These are phyloP conservation scores for Pichia sp. DNA, from an alignment of 1,139 yeast genomes.

Conservation along the genomic window DNA sequence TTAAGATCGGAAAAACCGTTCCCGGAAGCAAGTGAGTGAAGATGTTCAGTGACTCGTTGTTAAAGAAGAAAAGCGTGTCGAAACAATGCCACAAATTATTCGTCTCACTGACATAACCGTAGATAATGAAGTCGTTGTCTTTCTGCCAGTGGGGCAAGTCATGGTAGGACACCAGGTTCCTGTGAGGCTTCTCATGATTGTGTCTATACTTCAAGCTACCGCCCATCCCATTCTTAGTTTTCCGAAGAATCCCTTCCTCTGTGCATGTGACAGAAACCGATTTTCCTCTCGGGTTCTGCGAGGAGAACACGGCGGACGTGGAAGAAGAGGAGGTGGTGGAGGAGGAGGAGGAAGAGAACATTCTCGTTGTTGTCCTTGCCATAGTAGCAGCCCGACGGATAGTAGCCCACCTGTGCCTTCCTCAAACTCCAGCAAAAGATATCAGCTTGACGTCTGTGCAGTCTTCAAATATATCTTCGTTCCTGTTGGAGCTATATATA, in stretches of 20 bases:
- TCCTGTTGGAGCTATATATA: too few species aligned
- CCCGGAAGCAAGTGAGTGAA: slow-evolving; percentile 79
- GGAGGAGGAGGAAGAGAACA: too few species aligned
- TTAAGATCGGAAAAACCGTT: slow-evolving; percentile 34
- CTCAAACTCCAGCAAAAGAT: too few species aligned
- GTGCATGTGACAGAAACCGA: slow-evolving; percentile 1
- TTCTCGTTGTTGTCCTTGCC: background rate
- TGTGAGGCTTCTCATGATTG: slow-evolving; percentile 7
- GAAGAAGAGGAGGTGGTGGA: background rate
- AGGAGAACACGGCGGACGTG: background rate
- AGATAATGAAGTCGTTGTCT: slow-evolving; percentile 72
- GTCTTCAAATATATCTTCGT: too few species aligned
- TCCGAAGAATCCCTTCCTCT: background rate
- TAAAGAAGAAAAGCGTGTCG: slow-evolving; percentile 59
- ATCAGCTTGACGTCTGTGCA: too few species aligned
- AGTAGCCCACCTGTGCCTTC: background rate
- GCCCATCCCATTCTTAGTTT: background rate
- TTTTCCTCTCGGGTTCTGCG: background rate
- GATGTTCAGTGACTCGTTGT: slow-evolving; percentile 81
- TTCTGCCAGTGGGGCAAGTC: slow-evolving; percentile 79
- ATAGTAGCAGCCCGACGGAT: background rate
- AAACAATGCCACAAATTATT: slow-evolving; percentile 48
- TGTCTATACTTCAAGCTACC: background rate
- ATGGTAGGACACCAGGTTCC: slow-evolving; percentile 22
- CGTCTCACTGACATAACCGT: slow-evolving; percentile 76